A percentile compares a stretch with the other conserved stretches of the same genome.
Conservation (phyloP, 176 grass and related monocot species). For the Oryza rufipogon region DNA sequence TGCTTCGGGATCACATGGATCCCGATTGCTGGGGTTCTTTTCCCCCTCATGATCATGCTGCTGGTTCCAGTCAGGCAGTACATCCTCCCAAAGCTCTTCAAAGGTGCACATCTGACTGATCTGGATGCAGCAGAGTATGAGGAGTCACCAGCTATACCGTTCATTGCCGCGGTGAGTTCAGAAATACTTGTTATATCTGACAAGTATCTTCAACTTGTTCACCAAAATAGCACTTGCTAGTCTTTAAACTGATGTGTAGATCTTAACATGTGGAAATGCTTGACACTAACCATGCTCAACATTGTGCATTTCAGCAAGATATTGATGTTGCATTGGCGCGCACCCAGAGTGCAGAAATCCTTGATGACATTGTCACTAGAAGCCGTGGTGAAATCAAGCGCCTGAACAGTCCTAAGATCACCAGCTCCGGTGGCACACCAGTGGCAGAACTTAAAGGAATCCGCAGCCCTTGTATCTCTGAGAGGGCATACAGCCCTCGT, state of each 20-base stretch:
- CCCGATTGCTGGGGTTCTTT: slow-evolving; percentile 93
- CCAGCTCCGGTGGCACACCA: slow-evolving; percentile 85
- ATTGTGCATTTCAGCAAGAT: slow-evolving; percentile 56
- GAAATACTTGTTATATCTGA: slow-evolving; percentile 7
- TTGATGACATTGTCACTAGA: slow-evolving; percentile 88
- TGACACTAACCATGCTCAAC: slow-evolving; percentile 10
- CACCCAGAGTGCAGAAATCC: slow-evolving; percentile 67
- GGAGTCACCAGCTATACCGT: slow-evolving; percentile 85
- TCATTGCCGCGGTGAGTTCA: slow-evolving; percentile 64
- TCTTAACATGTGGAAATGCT: slow-evolving; percentile 16
- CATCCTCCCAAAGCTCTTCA: slow-evolving; percentile 96
- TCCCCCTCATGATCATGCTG: slow-evolving; percentile 99
- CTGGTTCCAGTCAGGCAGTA: slow-evolving; percentile 93
- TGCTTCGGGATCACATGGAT: slow-evolving; percentile 99
- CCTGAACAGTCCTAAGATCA: slow-evolving; percentile 89
- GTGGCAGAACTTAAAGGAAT: slow-evolving; percentile 64
- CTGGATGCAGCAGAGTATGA: slow-evolving; percentile 91
- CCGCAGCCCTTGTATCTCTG: slow-evolving; percentile 74
- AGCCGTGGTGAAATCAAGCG: slow-evolving; percentile 93
- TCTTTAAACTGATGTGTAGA: neutral
- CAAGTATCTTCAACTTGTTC: neutral
- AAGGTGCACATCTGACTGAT: slow-evolving; percentile 90
- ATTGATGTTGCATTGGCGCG: slow-evolving; percentile 50
- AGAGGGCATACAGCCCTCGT: slow-evolving; percentile 79
- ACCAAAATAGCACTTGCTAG: slow-evolving; percentile 2